Evolutionary conservation across 768 basidiomycete genomes (phyloP).

Genomic region (Suillus subluteus): DNA sequence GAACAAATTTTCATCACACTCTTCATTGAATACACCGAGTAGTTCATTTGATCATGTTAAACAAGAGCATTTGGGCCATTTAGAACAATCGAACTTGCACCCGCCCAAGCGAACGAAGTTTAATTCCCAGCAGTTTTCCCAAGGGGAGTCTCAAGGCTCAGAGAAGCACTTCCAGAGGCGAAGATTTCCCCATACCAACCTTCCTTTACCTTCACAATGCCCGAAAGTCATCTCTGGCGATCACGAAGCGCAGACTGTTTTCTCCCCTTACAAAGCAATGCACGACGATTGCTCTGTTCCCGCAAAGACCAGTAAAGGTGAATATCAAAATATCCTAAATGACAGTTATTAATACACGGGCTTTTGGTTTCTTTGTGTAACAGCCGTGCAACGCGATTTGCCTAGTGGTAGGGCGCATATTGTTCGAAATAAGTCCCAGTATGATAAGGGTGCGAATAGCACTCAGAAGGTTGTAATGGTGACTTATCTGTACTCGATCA

Average conservation of each 20-base stretch:
- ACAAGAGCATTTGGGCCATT: neutral
- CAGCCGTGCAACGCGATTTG: neutral
- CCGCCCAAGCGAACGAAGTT: neutral
- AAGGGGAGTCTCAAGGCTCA: neutral
- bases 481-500: neutral
- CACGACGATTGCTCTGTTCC: too few relatives aligned
- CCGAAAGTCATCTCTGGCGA: conserved; percentile 14
- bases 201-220: conserved; percentile 20
- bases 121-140: neutral
- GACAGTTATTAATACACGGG: neutral
- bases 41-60: neutral
- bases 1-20: neutral
- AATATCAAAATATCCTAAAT: neutral
- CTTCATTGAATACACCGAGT: neutral
- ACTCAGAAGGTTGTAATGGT: neutral
- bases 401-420: too few relatives aligned
- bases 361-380: neutral
- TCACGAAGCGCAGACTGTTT: conserved; percentile 11
- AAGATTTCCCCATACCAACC: conserved; percentile 7
- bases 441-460: neutral
- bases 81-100: neutral
- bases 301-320: neutral
- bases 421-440: neutral
- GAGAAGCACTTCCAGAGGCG: conserved; percentile 3
- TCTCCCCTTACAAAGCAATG: neutral